Evolutionary conservation across 441 rosid species (phyloP).

Genomic region (Jatropha podagrica): DNA sequence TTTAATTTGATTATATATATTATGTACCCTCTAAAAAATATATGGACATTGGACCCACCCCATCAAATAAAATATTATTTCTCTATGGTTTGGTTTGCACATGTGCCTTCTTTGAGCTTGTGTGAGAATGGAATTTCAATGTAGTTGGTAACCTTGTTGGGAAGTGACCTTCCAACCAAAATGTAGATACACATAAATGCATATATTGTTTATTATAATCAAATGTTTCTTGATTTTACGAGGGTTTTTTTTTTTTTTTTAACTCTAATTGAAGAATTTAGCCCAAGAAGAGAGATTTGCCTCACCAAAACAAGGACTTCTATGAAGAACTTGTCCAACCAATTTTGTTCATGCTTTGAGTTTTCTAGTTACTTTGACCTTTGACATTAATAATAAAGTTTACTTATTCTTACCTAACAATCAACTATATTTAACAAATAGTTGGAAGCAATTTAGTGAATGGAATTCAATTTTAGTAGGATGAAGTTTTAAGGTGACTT

Average conservation of each 20-base stretch:
- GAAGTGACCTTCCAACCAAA: slow-evolving; percentile 35
- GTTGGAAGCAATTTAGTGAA: not conserved
- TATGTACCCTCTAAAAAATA: not conserved
- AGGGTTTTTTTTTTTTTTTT: not conserved
- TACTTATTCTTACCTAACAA: not conserved
- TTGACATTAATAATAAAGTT: not conserved
- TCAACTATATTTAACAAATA: not conserved
- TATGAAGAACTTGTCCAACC: not conserved
- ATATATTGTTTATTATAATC: not conserved
- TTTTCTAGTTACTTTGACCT: not conserved
- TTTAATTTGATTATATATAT: slow-evolving; percentile 7
- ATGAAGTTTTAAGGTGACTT: not conserved
- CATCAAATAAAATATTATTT: not conserved
- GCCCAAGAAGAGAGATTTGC: not conserved
- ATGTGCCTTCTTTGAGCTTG: not conserved
- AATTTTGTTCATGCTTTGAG: slow-evolving; percentile 7
- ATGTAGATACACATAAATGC: not conserved
- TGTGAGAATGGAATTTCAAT: slow-evolving; percentile 15
- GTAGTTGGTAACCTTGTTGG: slow-evolving; percentile 26
- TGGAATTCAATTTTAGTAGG: not conserved
- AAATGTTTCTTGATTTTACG: slow-evolving; percentile 3
- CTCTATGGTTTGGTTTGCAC: not conserved
- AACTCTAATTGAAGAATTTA: not conserved
- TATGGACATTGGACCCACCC: slow-evolving; percentile 4
- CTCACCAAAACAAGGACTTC: slow-evolving; percentile 6